Conservation (phyloP, 352 stramenopile species). For the Phytophthora pini region DNA sequence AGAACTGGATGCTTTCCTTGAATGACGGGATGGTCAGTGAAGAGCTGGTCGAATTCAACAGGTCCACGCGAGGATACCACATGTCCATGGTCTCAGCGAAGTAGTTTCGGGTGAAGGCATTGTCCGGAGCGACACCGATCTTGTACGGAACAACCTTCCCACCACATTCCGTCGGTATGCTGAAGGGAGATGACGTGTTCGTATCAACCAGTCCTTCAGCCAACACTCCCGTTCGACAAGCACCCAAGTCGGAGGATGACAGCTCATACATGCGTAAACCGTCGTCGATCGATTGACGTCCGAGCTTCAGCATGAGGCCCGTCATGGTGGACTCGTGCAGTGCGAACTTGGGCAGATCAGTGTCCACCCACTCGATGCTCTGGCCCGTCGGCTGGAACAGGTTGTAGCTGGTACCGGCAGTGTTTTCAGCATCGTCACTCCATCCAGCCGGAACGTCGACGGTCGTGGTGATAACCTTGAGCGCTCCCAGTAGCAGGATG, state of each 20-base stretch:
- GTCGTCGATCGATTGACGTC: slow-evolving; percentile 43
- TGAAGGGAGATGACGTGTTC: slow-evolving; percentile 38
- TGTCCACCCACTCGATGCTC: slow-evolving; percentile 40
- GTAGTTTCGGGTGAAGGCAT: slow-evolving; percentile 60
- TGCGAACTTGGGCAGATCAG: slow-evolving; percentile 47
- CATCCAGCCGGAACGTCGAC: slow-evolving; percentile 56
- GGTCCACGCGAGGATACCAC: slow-evolving; percentile 65
- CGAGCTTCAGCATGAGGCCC: slow-evolving; percentile 59
- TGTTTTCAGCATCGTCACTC: slow-evolving; percentile 38
- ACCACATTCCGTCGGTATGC: slow-evolving; percentile 37
- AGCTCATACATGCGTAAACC: slow-evolving; percentile 49
- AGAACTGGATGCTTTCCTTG: slow-evolving; percentile 59
- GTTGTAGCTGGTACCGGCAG: slow-evolving; percentile 47
- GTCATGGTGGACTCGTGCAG: slow-evolving; percentile 59
- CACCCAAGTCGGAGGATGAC: slow-evolving; percentile 22
- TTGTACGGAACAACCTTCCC: slow-evolving; percentile 60
- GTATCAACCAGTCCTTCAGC: slow-evolving; percentile 43
- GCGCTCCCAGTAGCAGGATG: slow-evolving; percentile 53
- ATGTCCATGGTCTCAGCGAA: slow-evolving; percentile 51
- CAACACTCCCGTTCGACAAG: slow-evolving; percentile 38
- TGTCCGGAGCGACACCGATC: slow-evolving; percentile 56
- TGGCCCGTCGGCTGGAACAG: slow-evolving; percentile 46
- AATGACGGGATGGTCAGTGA: slow-evolving; percentile 48
- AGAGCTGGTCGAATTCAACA: slow-evolving; percentile 30
- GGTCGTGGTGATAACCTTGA: slow-evolving; percentile 53